Base-by-base conservation (phyloP, 768 basidiomycete genomes). In the Agrocybe chaxingu region DNA sequence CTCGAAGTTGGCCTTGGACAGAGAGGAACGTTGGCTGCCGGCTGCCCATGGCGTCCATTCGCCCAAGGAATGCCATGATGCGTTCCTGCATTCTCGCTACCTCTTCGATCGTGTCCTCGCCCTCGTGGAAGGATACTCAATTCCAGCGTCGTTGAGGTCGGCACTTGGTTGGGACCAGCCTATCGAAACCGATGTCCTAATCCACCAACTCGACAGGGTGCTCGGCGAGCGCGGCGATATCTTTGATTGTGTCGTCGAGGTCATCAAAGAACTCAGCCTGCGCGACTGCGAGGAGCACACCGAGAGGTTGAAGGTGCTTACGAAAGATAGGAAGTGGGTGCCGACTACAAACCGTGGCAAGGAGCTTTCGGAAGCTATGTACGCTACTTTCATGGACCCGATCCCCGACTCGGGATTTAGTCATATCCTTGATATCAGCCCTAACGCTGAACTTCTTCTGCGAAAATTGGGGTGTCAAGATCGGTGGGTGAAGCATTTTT, bases 21-120 rank as follows among this genome's bases (percentile, higher is more conserved):
- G 50, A 37, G 24, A 52, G 6, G 34, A 55, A 6, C 36, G 37
- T 13, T 77, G 77, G 75, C 53, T 79, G 5, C 76, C 76, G 0
- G 75, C 74, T 1, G 52, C 47, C 10, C 42, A 51, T 24, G 73
- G 72, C 4, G 57, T 77, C n/a, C 50, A 62, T 9, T 52, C 53
- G 3, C 59, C 67, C 12, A 50, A 43, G 0, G 50, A 61, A 10
- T 73, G 74, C 53, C 60, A 62, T 13, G 68, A 70, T 36, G 59
- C 43, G 10, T 51, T n/a, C n/a, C 18, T 37, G 35, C 51, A 10
- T 4, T 47, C 59, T n/a, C 61, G 57, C 54, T 43, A 59, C 36
- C 63, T 79, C 2, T 77, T 74, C 48, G 72, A 78, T 47, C 54
- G 64, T 32, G 73, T 78, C 2, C 56, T 78, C 31, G 54, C 64